These are phyloP conservation scores for Colletotrichum sp. DNA, from an alignment of 2,329 filamentous ascomycete species.

Conservation along the genomic window DNA sequence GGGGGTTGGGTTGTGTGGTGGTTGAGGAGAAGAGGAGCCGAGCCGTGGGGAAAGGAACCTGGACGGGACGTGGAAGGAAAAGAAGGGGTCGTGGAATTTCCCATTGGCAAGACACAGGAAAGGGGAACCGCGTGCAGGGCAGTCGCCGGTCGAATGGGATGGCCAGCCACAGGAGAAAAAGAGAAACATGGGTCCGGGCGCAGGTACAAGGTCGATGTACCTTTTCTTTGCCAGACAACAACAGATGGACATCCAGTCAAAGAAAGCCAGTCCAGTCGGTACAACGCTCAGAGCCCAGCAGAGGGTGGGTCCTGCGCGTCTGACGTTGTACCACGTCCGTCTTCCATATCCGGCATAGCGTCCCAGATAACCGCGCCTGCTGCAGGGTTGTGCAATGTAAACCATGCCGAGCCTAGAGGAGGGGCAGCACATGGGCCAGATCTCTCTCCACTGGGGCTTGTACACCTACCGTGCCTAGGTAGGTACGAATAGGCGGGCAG, in stretches of 20 bases:
- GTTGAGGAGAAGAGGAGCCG: constrained; percentile 11
- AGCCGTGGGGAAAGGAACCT: constrained; percentile 16
- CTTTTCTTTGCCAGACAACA: neutral
- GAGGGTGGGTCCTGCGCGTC: constrained; percentile 1
- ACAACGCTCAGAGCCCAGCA: neutral
- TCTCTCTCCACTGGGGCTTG: neutral
- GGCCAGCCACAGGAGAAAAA: neutral
- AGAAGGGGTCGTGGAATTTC: constrained; percentile 21
- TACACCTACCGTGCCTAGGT: no score
- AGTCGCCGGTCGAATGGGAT: neutral
- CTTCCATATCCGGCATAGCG: constrained; percentile 14
- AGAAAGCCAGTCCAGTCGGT: neutral
- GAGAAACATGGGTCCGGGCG: constrained; percentile 11
- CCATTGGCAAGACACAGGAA: constrained; percentile 5
- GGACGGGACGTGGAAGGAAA: neutral
- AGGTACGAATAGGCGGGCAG: no score
- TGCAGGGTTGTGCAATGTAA: constrained; percentile 13
- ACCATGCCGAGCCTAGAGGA: neutral
- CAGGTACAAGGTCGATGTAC: neutral
- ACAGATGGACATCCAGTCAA: neutral
- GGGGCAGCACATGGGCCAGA: neutral
- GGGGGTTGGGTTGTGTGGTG: neutral
- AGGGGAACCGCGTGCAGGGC: constrained; percentile 1
- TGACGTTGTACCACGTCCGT: constrained; percentile 15
- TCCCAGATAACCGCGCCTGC: constrained; percentile 16